Evolutionary conservation across 164 flowering plant genomes (phyloP), one percentile per base, ranked within the genome.

Genomic region (Vitis amurensis): DNA sequence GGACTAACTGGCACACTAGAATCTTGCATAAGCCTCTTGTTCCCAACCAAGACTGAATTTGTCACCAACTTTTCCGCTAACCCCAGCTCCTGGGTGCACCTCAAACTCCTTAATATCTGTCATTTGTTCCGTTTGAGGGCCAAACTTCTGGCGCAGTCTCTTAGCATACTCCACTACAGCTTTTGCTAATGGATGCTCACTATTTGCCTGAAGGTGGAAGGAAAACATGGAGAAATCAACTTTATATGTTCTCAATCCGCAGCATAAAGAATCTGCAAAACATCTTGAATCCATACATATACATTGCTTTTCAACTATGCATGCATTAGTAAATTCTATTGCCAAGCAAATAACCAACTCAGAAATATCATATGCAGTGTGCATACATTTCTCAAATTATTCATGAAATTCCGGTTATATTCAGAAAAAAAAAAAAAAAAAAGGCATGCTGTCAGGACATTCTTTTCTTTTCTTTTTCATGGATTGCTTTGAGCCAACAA

Each of bases 111-210:
- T 83, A 11, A 74, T 82, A 71, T 87, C 95, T 2, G 65, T 23
- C n/a, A 70, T 29, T 62, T 73, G 79, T 55, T 81, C 90, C 9
- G 66, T 49, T 15, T 71, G 17, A 15, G 86, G 75, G 9, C 85
- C 88, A 71, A 74, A 69, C 67, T 83, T 82, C 78, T 74, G 80
- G 31, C 77, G 80, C 75, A 90, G 67, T 79, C 72, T 90, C 82
- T 86, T 91, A 10, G 89, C 88, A 83, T 92, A 83, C 64, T 88
- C 82, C 48, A 86, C 86, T 1, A 92, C 85, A 71, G 99, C 92
- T 82, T 89, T 95, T 75, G 94, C 99, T 29, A 95, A 75, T 47
- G 99, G 99, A 64, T 95, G 99, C 78, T 92, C 98, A 75, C 99
- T 95, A 74, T 94, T 92, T 69, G 79, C 91, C 99, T 92, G 79